Conservation (phyloP, 345 rosid species). For the Nephelium lappaceum region DNA sequence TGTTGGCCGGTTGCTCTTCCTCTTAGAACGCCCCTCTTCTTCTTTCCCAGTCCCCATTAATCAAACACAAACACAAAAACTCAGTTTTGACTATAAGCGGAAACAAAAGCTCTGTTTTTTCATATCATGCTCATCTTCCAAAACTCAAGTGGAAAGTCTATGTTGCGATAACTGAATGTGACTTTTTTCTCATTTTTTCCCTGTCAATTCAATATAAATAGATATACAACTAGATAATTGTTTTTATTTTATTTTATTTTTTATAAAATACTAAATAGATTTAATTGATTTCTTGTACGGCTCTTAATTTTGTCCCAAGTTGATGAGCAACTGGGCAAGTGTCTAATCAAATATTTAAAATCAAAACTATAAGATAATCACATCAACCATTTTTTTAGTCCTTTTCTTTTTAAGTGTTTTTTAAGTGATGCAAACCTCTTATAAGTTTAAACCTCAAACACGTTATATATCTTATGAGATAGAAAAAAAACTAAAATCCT, state of each 20-base stretch:
- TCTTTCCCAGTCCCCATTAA: slow-evolving; percentile 54
- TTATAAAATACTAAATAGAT: not conserved
- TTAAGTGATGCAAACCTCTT: no score
- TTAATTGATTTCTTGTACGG: not conserved
- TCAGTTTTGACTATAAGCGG: not conserved
- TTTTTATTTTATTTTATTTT: no score
- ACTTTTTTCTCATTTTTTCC: not conserved
- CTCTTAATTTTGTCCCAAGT: not conserved
- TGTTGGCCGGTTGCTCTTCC: slow-evolving; percentile 55
- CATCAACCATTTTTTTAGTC: no score
- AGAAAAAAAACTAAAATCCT: no score
- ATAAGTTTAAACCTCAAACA: no score
- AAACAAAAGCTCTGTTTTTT: not conserved
- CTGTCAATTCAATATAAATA: not conserved
- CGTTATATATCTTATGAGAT: no score
- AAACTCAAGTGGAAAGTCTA: slow-evolving; percentile 29
- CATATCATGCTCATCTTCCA: slow-evolving; percentile 29
- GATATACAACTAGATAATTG: no score
- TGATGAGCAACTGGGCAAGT: not conserved
- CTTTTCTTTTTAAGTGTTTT: no score
- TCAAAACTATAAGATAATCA: no score
- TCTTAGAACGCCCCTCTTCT: slow-evolving; percentile 25
- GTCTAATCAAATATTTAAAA: not conserved
- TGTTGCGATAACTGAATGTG: slow-evolving; percentile 12
- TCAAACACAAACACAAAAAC: not conserved